phyloP scores from a whole-genome alignment of 2,329 filamentous ascomycete genomes.

The Amauroascus niger region DNA sequence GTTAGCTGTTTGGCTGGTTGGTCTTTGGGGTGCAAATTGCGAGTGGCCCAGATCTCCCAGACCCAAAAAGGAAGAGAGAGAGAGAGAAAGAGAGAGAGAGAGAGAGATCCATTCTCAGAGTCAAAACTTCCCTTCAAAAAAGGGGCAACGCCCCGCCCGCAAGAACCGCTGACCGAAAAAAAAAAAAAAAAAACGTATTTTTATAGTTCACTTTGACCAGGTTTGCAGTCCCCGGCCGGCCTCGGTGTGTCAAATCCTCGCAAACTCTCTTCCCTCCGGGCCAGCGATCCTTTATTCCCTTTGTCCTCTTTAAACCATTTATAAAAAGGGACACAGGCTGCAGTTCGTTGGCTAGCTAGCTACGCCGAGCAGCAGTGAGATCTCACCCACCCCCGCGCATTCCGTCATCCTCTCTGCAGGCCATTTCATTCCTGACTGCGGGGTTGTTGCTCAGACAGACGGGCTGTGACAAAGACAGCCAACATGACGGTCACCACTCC shows the following conservation, averaged over 20 bases:
- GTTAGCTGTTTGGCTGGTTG: too few species aligned
- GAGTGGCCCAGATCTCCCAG: neutral
- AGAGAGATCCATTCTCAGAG: neutral
- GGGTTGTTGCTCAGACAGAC: neutral
- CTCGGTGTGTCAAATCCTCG: neutral
- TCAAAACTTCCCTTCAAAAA: too few species aligned
- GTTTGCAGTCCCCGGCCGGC: neutral
- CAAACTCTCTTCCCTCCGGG: neutral
- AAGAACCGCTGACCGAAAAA: neutral
- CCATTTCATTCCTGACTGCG: slow-evolving; percentile 1
- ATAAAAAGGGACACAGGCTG: too few species aligned
- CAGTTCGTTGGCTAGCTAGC: neutral
- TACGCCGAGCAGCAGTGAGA: neutral
- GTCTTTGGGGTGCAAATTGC: too few species aligned
- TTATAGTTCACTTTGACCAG: slow-evolving; percentile 2
- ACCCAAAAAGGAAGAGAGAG: too few species aligned
- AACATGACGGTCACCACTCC: slow-evolving; percentile 47
- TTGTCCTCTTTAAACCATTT: neutral
- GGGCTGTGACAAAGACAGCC: neutral
- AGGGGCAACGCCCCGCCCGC: neutral
- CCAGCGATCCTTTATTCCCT: neutral
- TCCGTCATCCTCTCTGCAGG: neutral
- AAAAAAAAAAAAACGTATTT: too few species aligned
- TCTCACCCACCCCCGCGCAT: neutral
- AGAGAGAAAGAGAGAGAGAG: too few species aligned